Conservation (phyloP, 441 rosid genomes). For the Populus hybrid region DNA sequence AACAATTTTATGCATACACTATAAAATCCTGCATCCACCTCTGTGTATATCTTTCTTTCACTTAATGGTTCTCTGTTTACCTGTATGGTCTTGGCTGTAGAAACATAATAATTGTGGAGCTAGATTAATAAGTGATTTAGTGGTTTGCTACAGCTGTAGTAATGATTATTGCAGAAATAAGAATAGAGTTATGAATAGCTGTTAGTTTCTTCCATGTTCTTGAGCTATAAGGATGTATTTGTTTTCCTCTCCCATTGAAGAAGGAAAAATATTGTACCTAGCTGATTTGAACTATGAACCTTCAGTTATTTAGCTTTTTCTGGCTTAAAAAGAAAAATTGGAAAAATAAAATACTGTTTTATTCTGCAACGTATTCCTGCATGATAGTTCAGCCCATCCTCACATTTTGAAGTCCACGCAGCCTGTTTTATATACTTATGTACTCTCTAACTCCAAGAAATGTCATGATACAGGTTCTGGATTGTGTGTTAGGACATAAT, state of each 20-base stretch:
- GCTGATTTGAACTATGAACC: not conserved
- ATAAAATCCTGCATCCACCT: not conserved
- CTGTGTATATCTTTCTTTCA: not conserved
- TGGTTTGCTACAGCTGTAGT: not conserved
- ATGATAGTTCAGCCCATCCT: not conserved
- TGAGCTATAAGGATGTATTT: not conserved
- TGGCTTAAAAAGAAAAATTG: not conserved
- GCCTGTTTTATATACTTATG: not conserved
- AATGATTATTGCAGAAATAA: not conserved
- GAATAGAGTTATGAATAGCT: not conserved
- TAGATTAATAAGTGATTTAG: not conserved
- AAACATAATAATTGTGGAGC: not conserved
- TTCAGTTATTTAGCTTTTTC: not conserved
- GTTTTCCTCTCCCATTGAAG: not conserved
- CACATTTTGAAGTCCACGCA: not conserved
- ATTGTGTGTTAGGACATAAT: constrained; percentile 82
- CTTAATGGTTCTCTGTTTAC: not conserved
- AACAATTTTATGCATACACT: not conserved
- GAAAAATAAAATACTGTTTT: not conserved
- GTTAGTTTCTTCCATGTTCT: not conserved
- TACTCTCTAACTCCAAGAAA: constrained; percentile 4
- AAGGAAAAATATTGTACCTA: not conserved
- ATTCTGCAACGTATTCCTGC: not conserved
- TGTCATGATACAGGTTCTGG: constrained; percentile 57
- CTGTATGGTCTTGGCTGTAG: not conserved